Evolutionary conservation across 768 basidiomycete species (phyloP).

Genomic region (Boletus edulis): DNA sequence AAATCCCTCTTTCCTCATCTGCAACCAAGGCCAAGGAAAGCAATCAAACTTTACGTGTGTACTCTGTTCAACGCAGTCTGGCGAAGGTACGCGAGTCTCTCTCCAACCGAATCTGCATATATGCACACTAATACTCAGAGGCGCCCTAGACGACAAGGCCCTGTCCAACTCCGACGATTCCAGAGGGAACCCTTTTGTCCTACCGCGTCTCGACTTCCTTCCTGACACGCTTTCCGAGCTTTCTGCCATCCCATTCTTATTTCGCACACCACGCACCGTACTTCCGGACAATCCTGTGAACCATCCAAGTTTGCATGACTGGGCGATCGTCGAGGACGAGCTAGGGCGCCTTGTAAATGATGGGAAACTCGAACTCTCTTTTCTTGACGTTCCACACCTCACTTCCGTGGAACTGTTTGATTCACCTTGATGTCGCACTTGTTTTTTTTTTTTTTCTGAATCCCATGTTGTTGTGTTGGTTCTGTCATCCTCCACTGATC

Average conservation of each 20-base stretch:
- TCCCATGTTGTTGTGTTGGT: neutral
- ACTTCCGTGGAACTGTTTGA: constrained; percentile 12
- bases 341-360: constrained; percentile 18
- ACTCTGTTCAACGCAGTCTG: constrained; percentile 16
- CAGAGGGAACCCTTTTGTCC: neutral
- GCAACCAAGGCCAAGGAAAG: constrained; percentile 12
- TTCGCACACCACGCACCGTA: constrained; percentile 19
- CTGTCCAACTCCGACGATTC: neutral
- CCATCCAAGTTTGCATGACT: neutral
- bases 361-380: constrained; percentile 27
- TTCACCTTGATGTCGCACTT: neutral
- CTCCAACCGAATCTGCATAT: constrained; percentile 8
- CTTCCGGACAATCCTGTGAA: neutral
- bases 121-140: constrained; percentile 17
- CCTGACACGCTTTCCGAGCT: constrained; percentile 20
- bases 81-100: constrained; percentile 22
- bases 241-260: constrained; percentile 32
- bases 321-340: constrained; percentile 21
- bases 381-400: constrained; percentile 20
- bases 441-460: constrained; percentile 3
- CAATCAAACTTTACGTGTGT: constrained; percentile 16
- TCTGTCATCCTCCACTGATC: neutral
- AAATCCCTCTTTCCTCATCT: constrained; percentile 5
- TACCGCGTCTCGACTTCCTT: constrained; percentile 11
- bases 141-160: constrained; percentile 3